Evolutionary conservation across 2,329 filamentous ascomycete genomes (phyloP).

Genomic region (Exserohilum turcica): DNA sequence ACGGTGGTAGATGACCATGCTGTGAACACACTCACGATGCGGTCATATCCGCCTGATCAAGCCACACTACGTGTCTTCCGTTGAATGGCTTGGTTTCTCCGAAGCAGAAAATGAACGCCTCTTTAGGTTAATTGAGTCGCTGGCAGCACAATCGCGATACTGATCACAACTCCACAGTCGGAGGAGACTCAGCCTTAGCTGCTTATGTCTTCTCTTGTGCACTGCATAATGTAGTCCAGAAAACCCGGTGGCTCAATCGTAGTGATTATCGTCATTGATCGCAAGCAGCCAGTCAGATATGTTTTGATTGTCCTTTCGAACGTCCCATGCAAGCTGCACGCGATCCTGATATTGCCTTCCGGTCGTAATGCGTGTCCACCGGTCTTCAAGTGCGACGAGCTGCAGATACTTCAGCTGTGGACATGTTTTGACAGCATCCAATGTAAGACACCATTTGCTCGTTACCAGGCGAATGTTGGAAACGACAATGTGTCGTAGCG

Average conservation of each 20-base stretch:
- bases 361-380: background rate
- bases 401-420: conserved; percentile 10
- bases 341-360: conserved; percentile 1
- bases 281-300: background rate
- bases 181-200: too few species aligned
- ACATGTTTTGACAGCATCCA: conserved; percentile 12
- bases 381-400: conserved; percentile 11
- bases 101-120: too few species aligned
- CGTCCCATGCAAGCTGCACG: conserved; percentile 11
- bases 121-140: too few species aligned
- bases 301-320: background rate
- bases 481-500: conserved; percentile 20
- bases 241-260: background rate
- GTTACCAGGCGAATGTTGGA: conserved; percentile 17
- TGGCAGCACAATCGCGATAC: too few species aligned
- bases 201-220: too few species aligned
- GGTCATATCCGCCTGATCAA: background rate
- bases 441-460: conserved; percentile 24
- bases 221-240: background rate
- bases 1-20: too few species aligned
- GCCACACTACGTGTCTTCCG: background rate
- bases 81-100: too few species aligned
- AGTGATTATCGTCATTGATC: background rate
- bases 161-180: too few species aligned
- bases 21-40: too few species aligned